Evolutionary conservation across 1,139 yeast genomes (phyloP).

Genomic region (Zygosaccharomyces sapae): DNA sequence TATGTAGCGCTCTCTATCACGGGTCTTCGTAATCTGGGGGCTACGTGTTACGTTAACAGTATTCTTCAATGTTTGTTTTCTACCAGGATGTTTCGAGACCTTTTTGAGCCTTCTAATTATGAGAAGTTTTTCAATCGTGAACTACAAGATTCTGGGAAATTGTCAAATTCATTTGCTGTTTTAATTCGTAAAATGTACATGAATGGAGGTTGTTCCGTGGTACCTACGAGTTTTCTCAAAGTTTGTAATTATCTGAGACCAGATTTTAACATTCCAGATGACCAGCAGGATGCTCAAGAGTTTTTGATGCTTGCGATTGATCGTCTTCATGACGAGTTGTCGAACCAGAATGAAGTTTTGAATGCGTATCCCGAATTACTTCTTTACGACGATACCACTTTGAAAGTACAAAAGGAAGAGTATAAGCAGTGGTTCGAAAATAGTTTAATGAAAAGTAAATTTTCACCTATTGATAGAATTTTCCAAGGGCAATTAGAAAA

Average conservation of each 20-base stretch:
- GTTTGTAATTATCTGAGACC: slow-evolving; percentile 54
- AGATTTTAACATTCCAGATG: slow-evolving; percentile 61
- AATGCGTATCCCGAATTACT: slow-evolving; percentile 39
- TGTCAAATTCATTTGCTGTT: slow-evolving; percentile 47
- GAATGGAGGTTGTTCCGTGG: slow-evolving; percentile 59
- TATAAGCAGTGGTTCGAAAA: slow-evolving; percentile 59
- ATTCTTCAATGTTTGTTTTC: slow-evolving; percentile 65
- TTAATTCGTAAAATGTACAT: slow-evolving; percentile 46
- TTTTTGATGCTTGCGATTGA: slow-evolving; percentile 63
- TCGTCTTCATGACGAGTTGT: slow-evolving; percentile 63
- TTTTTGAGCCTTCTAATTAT: slow-evolving; percentile 44
- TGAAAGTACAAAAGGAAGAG: slow-evolving; percentile 41
- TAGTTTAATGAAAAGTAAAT: slow-evolving; percentile 52
- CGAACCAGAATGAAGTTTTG: slow-evolving; percentile 40
- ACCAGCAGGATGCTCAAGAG: slow-evolving; percentile 79
- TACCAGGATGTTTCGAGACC: slow-evolving; percentile 42
- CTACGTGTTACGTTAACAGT: slow-evolving; percentile 70
- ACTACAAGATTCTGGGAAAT: slow-evolving; percentile 33
- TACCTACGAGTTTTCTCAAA: slow-evolving; percentile 60
- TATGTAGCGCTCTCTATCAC: slow-evolving; percentile 48
- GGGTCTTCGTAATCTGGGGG: slow-evolving; percentile 65
- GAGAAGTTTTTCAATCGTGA: slow-evolving; percentile 41
- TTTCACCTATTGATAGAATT: slow-evolving; percentile 59
- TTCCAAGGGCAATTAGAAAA: slow-evolving; percentile 69
- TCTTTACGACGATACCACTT: slow-evolving; percentile 37